Percentiles rank a stretch among this genome's conserved stretches.
These are phyloP conservation scores for Tetrapisispora phaffii DNA, from an alignment of 805 yeast species.

Conservation along the genomic window DNA sequence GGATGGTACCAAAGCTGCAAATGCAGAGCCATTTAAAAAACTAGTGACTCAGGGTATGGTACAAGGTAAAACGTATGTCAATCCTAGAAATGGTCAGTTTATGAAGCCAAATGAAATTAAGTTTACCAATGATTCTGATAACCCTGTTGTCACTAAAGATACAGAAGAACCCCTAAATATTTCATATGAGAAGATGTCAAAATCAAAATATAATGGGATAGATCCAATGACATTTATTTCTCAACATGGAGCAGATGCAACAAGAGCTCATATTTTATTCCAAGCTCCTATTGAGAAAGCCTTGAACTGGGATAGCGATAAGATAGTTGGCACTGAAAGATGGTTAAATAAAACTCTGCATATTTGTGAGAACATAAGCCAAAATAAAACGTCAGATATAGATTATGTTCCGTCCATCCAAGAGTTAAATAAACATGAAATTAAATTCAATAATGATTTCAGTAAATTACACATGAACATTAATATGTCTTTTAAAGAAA, in stretches of 20 bases:
- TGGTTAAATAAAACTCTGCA: constrained; percentile 61
- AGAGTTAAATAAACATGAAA: constrained; percentile 36
- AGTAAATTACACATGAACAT: constrained; percentile 41
- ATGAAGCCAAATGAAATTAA: constrained; percentile 71
- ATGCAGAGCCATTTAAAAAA: constrained; percentile 67
- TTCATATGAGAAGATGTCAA: constrained; percentile 88
- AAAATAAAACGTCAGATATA: constrained; percentile 1
- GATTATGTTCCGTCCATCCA: constrained; percentile 9
- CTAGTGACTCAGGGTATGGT: constrained; percentile 97
- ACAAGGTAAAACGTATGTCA: constrained; percentile 73
- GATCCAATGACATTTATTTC: constrained; percentile 73
- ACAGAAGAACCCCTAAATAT: constrained; percentile 45
- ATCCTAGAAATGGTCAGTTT: constrained; percentile 65
- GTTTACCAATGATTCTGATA: constrained; percentile 25
- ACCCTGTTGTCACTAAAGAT: constrained; percentile 36
- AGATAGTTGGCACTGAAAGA: constrained; percentile 77
- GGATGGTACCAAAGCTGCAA: constrained; percentile 46
- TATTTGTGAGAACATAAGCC: constrained; percentile 7
- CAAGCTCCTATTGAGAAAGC: constrained; percentile 82
- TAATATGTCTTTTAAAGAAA: constrained; percentile 47
- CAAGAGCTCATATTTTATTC: constrained; percentile 85
- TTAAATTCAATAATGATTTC: constrained; percentile 46
- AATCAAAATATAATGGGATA: constrained; percentile 89
- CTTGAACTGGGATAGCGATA: constrained; percentile 81
- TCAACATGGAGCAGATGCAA: constrained; percentile 84